Evolutionary conservation across 768 basidiomycete genomes (phyloP), one percentile per base, ranked within the genome.

Genomic region (Phylloporus arenicola): DNA sequence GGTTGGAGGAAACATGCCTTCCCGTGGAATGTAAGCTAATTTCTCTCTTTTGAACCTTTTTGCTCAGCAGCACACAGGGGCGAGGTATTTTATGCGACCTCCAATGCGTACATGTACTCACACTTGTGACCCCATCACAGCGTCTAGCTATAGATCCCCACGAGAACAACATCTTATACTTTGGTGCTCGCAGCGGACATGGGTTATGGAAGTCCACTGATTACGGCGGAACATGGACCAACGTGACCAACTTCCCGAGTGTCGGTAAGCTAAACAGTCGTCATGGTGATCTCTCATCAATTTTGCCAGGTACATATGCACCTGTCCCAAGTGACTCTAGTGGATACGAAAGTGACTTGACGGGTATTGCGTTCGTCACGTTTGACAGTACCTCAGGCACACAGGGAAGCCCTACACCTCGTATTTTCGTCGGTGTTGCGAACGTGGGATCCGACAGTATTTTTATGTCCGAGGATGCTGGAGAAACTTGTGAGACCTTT

Each of bases 341-440:
- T 52, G 54, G 54, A 13, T 45, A 33, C 19, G 44, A 20, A 20
- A 53, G 51, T 3, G 54, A 56, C 40, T 31, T 56, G 17, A 53
- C 40, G 0, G 51, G 54, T 43, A n/a, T 56, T 8, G 35, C 51
- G 19, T 56, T 52, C 16, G 47, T 56, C 40, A 56, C 54, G 13
- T 56, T 56, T n/a, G 51, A 55, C 46, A 20, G 50, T 33, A 45
- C 51, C 5, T 55, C 51, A n/a, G 80, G 81, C 6, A 65, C 71
- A 2, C 69, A 71, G 24, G 81, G 82, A 19, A 63, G 61, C 6
- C 70, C 82, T 1, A 84, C 82, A 13, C 79, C 74, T 25, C 77
- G 82, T 42, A 84, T 86, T 31, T 85, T 85, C 48, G 82, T 83
- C 30, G 83, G 83, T 49, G 83, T 86, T 25, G 82, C 79, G 0